Evolutionary conservation across 2,329 filamentous ascomycete genomes (phyloP).

Genomic region (Malbranchea cinnamomea): DNA sequence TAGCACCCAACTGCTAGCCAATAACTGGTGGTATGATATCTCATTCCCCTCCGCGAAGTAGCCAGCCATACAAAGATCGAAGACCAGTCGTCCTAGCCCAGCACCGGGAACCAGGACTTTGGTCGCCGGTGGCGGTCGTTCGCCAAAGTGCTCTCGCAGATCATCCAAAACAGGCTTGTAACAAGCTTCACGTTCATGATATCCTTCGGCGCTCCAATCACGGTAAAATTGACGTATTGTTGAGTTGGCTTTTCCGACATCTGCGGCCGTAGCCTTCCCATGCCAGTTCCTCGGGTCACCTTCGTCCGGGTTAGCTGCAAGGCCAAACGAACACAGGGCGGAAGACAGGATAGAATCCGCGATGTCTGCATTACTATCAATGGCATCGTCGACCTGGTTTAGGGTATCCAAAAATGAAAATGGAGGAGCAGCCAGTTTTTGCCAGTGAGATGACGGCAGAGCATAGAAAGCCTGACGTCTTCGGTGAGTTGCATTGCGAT

Average conservation of each 20-base stretch:
- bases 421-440: conserved; percentile 63
- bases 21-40: conserved; percentile 91
- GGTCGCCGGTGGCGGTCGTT: conserved; percentile 28
- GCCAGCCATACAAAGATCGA: conserved; percentile 63
- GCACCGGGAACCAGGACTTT: conserved; percentile 77
- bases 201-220: conserved; percentile 77
- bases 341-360: conserved; percentile 61
- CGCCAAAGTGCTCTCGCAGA: conserved; percentile 37
- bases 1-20: conserved; percentile 53
- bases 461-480: conserved; percentile 89
- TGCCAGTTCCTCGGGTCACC: conserved; percentile 45
- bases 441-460: conserved; percentile 68
- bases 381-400: conserved; percentile 66
- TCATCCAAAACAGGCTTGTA: conserved; percentile 59
- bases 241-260: conserved; percentile 82
- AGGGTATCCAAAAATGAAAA: conserved; percentile 73
- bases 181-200: conserved; percentile 56
- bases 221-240: conserved; percentile 89
- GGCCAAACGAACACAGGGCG: conserved; percentile 52
- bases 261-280: conserved; percentile 52
- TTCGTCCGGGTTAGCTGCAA: conserved; percentile 25
- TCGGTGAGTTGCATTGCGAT: conserved; percentile 81
- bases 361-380: conserved; percentile 74
- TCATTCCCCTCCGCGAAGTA: conserved; percentile 78
- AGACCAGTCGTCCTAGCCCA: conserved; percentile 74